Evolutionary conservation across 2,329 filamentous ascomycete genomes (phyloP).

Genomic region (Claviceps lovelessii): DNA sequence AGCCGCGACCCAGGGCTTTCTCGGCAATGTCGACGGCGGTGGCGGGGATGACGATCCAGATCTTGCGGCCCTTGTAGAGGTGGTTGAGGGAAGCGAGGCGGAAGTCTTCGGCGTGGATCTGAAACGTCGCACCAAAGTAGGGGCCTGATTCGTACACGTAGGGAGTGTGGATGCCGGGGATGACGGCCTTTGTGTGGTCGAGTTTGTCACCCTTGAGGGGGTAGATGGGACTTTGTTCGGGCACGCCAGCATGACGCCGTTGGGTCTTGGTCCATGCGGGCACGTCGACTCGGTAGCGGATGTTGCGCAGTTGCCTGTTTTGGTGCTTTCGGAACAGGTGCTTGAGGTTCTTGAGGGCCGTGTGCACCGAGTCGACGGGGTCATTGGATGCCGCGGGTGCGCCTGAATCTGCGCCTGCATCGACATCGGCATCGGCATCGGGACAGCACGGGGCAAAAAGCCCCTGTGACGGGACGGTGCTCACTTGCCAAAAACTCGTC

Average conservation of each 20-base stretch:
- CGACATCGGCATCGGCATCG: constrained; percentile 10
- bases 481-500: constrained; percentile 23
- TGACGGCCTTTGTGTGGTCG: constrained; percentile 22
- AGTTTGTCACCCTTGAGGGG: constrained; percentile 23
- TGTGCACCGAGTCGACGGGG: constrained; percentile 11
- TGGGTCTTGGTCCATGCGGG: constrained; percentile 24
- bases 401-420: no score
- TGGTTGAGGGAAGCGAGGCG: constrained; percentile 25
- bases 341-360: constrained; percentile 17
- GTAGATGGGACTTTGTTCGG: constrained; percentile 22
- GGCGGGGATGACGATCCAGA: constrained; percentile 25
- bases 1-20: constrained; percentile 18
- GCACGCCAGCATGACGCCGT: constrained; percentile 21
- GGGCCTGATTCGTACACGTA: constrained; percentile 27
- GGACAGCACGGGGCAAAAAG: constrained; percentile 14
- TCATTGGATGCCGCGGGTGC: constrained; percentile 7
- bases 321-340: constrained; percentile 22
- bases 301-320: constrained; percentile 21
- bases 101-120: constrained; percentile 27
- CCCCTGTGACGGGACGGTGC: constrained; percentile 20
- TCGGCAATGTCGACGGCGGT: constrained; percentile 22
- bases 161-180: constrained; percentile 26
- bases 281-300: constrained; percentile 24
- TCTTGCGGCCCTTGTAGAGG: constrained; percentile 25
- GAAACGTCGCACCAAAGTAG: constrained; percentile 25